A percentile compares a stretch with the other conserved stretches of the same genome.
phyloP scores from a whole-genome alignment of 495 filamentous ascomycete species.

The Daldinia grandis region DNA sequence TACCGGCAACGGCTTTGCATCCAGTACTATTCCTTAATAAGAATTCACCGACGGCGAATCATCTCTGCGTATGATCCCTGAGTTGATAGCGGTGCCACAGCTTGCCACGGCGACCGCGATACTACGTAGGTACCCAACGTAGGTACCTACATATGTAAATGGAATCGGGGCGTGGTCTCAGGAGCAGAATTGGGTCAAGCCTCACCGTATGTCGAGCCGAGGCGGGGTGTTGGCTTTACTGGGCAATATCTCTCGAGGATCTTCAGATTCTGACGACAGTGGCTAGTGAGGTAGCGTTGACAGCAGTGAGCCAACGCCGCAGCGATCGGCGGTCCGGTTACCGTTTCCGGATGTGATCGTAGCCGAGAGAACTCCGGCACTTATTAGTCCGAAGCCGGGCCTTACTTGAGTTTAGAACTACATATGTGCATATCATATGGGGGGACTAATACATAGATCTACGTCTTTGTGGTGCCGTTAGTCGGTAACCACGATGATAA shows the following conservation, averaged over 20 bases:
- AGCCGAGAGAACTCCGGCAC: constrained; percentile 14
- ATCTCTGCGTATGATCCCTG: not conserved
- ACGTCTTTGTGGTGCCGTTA: not conserved
- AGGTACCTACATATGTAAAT: constrained; percentile 3
- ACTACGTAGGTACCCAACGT: too few species aligned
- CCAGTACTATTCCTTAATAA: constrained; percentile 7
- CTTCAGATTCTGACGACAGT: constrained; percentile 31
- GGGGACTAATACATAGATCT: not conserved
- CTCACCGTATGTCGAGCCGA: not conserved
- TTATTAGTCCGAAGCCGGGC: constrained; percentile 10
- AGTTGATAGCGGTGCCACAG: constrained; percentile 15
- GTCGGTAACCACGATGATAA: not conserved
- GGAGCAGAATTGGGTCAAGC: not conserved
- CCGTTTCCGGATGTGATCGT: constrained; percentile 2
- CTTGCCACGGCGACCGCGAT: constrained; percentile 19
- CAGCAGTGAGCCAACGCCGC: constrained; percentile 21
- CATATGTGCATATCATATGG: not conserved
- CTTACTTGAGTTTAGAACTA: not conserved
- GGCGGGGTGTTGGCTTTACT: not conserved
- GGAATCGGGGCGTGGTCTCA: not conserved
- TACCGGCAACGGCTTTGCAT: not conserved
- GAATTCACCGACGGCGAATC: not conserved
- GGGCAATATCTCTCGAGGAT: constrained; percentile 12
- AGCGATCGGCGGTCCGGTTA: constrained; percentile 30
- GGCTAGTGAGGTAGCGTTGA: constrained; percentile 23